phyloP scores from a whole-genome alignment of 73 alveolate species.

The Tetrahymena elliotti region DNA sequence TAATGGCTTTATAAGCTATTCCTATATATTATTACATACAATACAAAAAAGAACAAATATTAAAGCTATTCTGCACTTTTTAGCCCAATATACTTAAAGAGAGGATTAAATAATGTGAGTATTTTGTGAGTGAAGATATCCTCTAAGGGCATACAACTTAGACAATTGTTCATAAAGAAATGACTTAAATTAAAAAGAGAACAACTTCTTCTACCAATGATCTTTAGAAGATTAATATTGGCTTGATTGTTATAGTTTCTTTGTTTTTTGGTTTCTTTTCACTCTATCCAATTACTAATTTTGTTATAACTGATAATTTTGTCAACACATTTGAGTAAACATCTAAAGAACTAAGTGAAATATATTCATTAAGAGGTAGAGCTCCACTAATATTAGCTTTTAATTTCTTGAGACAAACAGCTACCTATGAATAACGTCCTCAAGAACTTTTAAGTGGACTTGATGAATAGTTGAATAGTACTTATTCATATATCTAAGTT shows the following conservation, averaged over 20 bases:
- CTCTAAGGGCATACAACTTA: neutral
- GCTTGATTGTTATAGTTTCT: neutral
- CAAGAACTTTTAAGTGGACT: neutral
- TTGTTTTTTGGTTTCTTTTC: neutral
- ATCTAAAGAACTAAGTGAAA: neutral
- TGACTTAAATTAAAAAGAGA: neutral
- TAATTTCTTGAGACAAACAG: neutral
- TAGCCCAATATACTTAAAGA: neutral
- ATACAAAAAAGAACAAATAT: neutral
- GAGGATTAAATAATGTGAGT: neutral
- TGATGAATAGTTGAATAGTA: neutral
- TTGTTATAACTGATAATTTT: neutral
- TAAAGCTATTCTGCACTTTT: neutral
- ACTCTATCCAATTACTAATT: neutral
- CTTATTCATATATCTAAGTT: neutral
- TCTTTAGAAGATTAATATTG: neutral
- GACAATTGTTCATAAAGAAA: neutral
- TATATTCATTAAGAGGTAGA: neutral
- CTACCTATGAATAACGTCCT: neutral
- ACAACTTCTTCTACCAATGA: neutral
- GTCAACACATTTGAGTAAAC: neutral
- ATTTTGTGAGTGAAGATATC: neutral
- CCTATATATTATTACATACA: neutral
- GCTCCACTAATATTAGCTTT: neutral
- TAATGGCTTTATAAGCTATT: neutral